Conservation (phyloP, 768 basidiomycete genomes). For the Asterophora lycoperdoides region DNA sequence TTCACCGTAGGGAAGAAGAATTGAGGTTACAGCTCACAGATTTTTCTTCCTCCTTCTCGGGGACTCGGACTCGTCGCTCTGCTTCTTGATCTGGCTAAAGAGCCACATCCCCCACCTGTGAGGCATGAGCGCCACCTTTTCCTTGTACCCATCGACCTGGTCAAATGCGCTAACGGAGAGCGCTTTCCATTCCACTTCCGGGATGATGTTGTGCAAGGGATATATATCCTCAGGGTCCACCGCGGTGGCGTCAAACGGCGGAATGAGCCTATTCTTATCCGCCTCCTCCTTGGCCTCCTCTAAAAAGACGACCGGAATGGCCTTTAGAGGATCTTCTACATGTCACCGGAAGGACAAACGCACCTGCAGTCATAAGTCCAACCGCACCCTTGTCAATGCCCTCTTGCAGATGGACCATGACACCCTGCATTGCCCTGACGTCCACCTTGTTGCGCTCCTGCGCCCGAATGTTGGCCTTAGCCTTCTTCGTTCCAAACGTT, state of each 20-base stretch:
- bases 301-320: conserved; percentile 22
- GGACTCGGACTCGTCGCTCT: conserved; percentile 35
- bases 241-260: conserved; percentile 66
- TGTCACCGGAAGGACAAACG: conserved; percentile 16
- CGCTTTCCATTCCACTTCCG: conserved; percentile 75
- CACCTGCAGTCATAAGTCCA: conserved; percentile 67
- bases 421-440: conserved; percentile 80
- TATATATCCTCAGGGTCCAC: conserved; percentile 70
- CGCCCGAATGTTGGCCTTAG: conserved; percentile 78
- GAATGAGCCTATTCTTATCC: conserved; percentile 69
- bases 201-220: conserved; percentile 69
- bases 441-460: conserved; percentile 89
- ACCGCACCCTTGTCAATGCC: conserved; percentile 72
- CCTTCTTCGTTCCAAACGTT: conserved; percentile 94
- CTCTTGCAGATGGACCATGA: conserved; percentile 76
- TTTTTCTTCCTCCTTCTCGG: conserved; percentile 55
- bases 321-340: conserved; percentile 1
- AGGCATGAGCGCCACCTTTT: conserved; percentile 56
- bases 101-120: conserved; percentile 66
- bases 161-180: conserved; percentile 56
- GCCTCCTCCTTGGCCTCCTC: conserved; percentile 65
- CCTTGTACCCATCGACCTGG: conserved; percentile 40
- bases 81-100: conserved; percentile 52
- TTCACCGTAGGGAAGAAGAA: conserved; percentile 9
- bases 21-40: conserved; percentile 49